Evolutionary conservation across 2,329 filamentous ascomycete genomes (phyloP).

Genomic region (Pleomassaria siparia): DNA sequence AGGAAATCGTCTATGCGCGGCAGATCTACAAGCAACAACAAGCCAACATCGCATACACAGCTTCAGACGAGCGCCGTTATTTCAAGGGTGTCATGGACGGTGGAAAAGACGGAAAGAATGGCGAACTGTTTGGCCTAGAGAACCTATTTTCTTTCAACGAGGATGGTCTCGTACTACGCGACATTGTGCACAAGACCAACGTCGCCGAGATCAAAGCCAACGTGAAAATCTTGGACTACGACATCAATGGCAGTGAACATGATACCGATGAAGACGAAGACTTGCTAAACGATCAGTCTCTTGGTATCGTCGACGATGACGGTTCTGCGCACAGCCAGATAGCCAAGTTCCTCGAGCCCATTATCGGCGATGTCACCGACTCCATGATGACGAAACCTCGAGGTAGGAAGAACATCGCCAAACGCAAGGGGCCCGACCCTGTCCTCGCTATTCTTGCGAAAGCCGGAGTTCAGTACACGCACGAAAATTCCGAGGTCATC

Average conservation of each 20-base stretch:
- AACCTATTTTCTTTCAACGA: constrained; percentile 85
- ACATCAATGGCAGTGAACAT: constrained; percentile 29
- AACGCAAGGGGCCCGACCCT: constrained; percentile 63
- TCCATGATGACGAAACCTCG: constrained; percentile 20
- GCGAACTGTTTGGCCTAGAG: constrained; percentile 87
- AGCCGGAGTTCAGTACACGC: constrained; percentile 91
- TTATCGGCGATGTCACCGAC: constrained; percentile 27
- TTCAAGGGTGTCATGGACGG: constrained; percentile 88
- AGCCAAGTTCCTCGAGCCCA: constrained; percentile 47
- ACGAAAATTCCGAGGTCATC: constrained; percentile 94
- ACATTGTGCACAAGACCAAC: constrained; percentile 98
- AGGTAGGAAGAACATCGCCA: constrained; percentile 40
- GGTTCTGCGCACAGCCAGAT: constrained; percentile 59
- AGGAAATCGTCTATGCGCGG: constrained; percentile 94
- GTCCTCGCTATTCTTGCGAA: constrained; percentile 85
- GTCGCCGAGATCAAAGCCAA: constrained; percentile 89
- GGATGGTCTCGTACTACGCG: constrained; percentile 78
- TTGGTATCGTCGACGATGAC: constrained; percentile 32
- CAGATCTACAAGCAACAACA: constrained; percentile 99
- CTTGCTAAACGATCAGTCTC: constrained; percentile 27
- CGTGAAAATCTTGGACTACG: constrained; percentile 65
- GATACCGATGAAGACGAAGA: constrained; percentile 30
- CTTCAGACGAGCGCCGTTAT: constrained; percentile 87
- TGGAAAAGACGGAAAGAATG: constrained; percentile 71
- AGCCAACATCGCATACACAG: constrained; percentile 95